Conservation (phyloP, 2,329 filamentous ascomycete species). For the Penicillium sp. region DNA sequence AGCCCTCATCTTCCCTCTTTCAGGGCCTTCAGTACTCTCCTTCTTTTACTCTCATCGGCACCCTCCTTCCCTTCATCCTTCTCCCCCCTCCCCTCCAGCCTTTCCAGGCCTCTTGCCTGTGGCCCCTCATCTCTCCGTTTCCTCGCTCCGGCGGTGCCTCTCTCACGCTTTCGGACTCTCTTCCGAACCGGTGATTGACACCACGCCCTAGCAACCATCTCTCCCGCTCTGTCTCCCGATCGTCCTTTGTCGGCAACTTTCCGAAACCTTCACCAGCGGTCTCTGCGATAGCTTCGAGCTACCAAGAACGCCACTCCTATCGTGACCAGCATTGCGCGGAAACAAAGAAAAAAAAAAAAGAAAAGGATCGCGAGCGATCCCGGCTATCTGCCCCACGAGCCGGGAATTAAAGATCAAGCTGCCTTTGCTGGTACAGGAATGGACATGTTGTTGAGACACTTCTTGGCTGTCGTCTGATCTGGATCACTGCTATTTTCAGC, state of each 20-base stretch:
- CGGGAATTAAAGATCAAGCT: slow-evolving; percentile 29
- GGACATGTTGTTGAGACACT: slow-evolving; percentile 41
- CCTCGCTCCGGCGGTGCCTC: slow-evolving; percentile 12
- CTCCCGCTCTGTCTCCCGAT: slow-evolving; percentile 17
- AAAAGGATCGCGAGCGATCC: slow-evolving; percentile 9
- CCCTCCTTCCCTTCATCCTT: slow-evolving; percentile 23
- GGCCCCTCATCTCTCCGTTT: slow-evolving; percentile 6
- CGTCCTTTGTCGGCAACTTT: slow-evolving; percentile 17
- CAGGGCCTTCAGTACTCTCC: slow-evolving; percentile 28
- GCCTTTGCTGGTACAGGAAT: slow-evolving; percentile 38
- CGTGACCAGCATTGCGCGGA: slow-evolving; percentile 10
- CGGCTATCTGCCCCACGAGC: slow-evolving; percentile 17
- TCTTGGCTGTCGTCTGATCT: slow-evolving; percentile 35
- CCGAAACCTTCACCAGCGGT: slow-evolving; percentile 11
- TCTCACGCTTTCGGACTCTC: slow-evolving; percentile 1
- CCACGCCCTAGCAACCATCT: slow-evolving; percentile 10
- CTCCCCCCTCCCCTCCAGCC: slow-evolving; percentile 8
- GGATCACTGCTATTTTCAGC: slow-evolving; percentile 28
- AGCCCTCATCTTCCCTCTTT: slow-evolving; percentile 35
- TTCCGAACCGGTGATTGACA: slow-evolving; percentile 11
- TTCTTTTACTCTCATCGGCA: slow-evolving; percentile 20
- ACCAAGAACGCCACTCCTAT: neutral
- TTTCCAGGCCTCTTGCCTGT: slow-evolving; percentile 25
- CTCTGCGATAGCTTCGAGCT: slow-evolving; percentile 1
- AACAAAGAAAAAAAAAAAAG: slow-evolving; percentile 3